Evolutionary conservation across 164 flowering plant species (phyloP).

Genomic region (Magnolia officinalis): DNA sequence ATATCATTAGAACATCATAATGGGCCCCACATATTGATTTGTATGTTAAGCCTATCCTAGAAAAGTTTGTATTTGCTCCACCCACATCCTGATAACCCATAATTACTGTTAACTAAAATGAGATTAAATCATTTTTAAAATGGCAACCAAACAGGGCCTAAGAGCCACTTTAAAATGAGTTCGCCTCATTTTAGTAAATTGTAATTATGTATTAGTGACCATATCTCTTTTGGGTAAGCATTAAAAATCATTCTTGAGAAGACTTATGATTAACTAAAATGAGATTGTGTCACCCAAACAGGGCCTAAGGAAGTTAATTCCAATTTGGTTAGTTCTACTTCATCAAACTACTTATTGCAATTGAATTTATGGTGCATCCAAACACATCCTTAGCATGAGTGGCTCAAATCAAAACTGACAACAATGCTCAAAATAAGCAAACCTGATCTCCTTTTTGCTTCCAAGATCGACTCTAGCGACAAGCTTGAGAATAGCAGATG

Average conservation of each 20-base stretch:
- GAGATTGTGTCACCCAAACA: background rate
- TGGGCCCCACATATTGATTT: too few relatives aligned
- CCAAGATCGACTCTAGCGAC: conserved; percentile 43
- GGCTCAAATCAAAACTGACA: background rate
- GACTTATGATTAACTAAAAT: background rate
- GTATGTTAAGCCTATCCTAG: too few relatives aligned
- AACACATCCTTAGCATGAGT: background rate
- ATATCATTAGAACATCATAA: too few relatives aligned
- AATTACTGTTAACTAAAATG: too few relatives aligned
- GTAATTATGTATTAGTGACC: too few relatives aligned
- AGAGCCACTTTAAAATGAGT: too few relatives aligned
- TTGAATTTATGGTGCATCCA: background rate
- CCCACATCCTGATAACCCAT: too few relatives aligned
- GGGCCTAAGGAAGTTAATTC: background rate
- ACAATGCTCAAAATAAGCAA: conserved; percentile 5
- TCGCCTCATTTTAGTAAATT: too few relatives aligned
- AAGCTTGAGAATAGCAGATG: conserved; percentile 38
- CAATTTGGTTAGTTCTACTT: background rate
- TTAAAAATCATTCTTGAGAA: background rate
- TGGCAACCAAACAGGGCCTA: too few relatives aligned
- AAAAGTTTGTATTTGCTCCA: too few relatives aligned
- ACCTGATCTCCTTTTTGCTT: conserved; percentile 37
- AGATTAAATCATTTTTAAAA: too few relatives aligned
- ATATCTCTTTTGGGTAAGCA: too few relatives aligned
- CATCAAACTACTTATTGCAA: background rate